Evolutionary conservation across 2,329 filamentous ascomycete species (phyloP), one percentile per base, ranked within the genome.

Genomic region (Stromatinia cepivora): DNA sequence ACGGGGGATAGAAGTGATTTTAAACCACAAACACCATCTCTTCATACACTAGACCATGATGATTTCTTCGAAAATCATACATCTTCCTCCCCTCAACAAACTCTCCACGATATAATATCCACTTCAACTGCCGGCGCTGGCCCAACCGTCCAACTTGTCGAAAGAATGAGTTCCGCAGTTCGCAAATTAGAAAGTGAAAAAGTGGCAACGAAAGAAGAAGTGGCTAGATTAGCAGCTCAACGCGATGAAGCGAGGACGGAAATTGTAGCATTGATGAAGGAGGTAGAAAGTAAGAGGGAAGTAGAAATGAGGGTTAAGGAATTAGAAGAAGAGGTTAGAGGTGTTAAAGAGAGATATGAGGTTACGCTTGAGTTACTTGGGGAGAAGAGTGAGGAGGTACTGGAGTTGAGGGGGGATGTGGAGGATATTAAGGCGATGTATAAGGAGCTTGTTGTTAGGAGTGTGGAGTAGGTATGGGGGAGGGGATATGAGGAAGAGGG

Each of bases 341-440:
- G 87, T 54, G 83, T 97, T 73, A 89, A 92, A 76, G 83, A 87
- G 72, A 85, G 94, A 75, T 97, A 98, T 78, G 89, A 97, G 78
- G 95, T 93, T 20, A 96, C 93, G 70, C 83, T 99, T 66, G 94
- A 98, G 82, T 90, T 98, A 88, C 82, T 99, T 69, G 95, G 95
- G 1, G 95, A 99, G 86, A 97, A 97, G 86, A 97, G 93, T 79
- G 95, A 99, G 83, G 83, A 91, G 77, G 94, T 97, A 2, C 93
- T 97, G 77, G 95, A 99, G 83, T 82, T 99, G 74, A 88, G 86
- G 79, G 90, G 91, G 17, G 95, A 98, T 83, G 91, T 99, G 66
- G 84, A 89, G 73, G 95, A 99, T 83, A 85, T 99, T 79, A 99
- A 99, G 84, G 90, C 90, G 77, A 97, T 99, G 86, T 98, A 98